Evolutionary conservation across 1,284 basidiomycete genomes (phyloP), one percentile per base, ranked within the genome.

Genomic region (Hemileccinum hortonii): DNA sequence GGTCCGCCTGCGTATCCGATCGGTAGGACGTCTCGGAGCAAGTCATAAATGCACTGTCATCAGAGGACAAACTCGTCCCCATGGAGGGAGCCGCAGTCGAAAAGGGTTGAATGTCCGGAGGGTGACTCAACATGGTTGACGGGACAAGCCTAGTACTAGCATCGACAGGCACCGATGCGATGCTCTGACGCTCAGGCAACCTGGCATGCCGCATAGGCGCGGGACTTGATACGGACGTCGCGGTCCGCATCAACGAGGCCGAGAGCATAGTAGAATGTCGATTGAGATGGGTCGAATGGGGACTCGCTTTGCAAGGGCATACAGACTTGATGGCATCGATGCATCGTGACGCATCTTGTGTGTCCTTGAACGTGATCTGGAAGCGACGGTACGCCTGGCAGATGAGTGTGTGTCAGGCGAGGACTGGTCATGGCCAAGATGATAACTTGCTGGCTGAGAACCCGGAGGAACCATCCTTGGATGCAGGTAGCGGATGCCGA

Each of bases 401-500:
- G 44, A 46, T 39, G 8, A 57, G 51, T 47, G 44, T 47, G 44
- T 8, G 49, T 61, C 30, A 59, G 50, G 48, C 18, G 46, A 39
- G 29, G 7, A 24, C 35, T 38, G 39, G 38, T 40, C 24, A 36
- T 29, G 30, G 52, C 32, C 38, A 48, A 39, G 15, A 44, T 16
- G 40, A 22, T 33, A 21, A 61, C 72, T 61, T 68, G 80, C 82
- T 47, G 77, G 76, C 22, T 64, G 63, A 33, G 66, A 61, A 40
- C 67, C 73, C 30, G 73, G 62, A 12, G 74, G 59, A 8, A 63
- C 51, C 10, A 57, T 73, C 33, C 71, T 74, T 39, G 78, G 77
- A 58, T 86, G 73, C 38, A 87, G 71, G 62, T 90, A 90, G 21
- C 87, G 81, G 50, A 91, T 79, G 10, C 88, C 87, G 35, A 90